Base-by-base conservation (phyloP, 1,284 basidiomycete genomes). In the Malassezia psittaci region DNA sequence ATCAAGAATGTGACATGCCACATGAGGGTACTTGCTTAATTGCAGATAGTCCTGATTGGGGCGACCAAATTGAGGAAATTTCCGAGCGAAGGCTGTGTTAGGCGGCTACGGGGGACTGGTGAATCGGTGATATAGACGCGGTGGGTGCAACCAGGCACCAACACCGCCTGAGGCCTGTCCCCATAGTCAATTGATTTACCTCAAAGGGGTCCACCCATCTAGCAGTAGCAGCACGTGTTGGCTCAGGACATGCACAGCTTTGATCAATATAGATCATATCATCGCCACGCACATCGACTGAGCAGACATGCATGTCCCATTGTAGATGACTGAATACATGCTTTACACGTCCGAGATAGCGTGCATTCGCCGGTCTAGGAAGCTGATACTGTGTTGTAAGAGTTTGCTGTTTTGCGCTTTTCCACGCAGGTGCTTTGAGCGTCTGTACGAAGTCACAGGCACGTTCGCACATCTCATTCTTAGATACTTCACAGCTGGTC, bases 241-340 rank as follows among this genome's bases (percentile, higher is more conserved):
- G 12, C 15, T 16, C 15, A 32, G 13, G 13, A 16, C 16, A 41
- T 43, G n/a, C 21, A 43, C 32, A 32, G n/a, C 21, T 16, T 21
- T 13, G 13, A 15, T 43, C 16, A 15, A n/a, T n/a, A 1, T 16
- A 13, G 41, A 32, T 43, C 41, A 43, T 12, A 7, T 19, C 19
- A 32, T 19, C 19, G 21, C 12, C 5, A 19, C 32, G 41, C 41
- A 45, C 35, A n/a, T 56, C 54, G 9, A 44, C 21, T 18, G 52
- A 32, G 2, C 51, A 36, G 16, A 52, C 54, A 13, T 48, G 44
- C 54, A 57, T 51, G 44, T 41, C 44, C 54, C 54, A 57, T 11
- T 47, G 43, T 8, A 57, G 38, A 19, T 57, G 54, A 16, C 49
- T 57, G 34, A 57, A 57, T 18, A 39, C 37, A 32, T 57, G 54